Base-by-base conservation (phyloP, 305 asterid species). In the Fraxinus sp. region DNA sequence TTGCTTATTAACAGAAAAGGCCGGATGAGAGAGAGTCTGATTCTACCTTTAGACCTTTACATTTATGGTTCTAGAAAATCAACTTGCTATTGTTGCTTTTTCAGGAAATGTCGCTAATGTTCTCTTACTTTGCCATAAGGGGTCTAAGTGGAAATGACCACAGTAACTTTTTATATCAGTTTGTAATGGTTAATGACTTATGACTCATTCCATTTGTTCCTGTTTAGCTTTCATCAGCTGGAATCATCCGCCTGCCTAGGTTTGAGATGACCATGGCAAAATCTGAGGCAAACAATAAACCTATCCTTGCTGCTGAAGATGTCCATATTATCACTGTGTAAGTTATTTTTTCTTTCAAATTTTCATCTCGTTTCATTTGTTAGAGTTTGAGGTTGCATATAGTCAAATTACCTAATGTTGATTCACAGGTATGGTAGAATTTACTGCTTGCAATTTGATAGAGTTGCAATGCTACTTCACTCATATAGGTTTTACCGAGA, bases 371-470 rank as follows among this genome's bases (percentile, higher is more conserved):
- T 20, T 52, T 57, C 46, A 36, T 79, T 24, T 33, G 41, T 52
- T 80, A 14, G 77, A 68, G n/a, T 80, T 87, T 73, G 52, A 87
- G 77, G 59, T 80, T n/a, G 55, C 52, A 36, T 75, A 75, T 41
- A 78, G 64, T 85, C 77, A 46, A 76, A 77, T 77, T 85, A 57
- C 77, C 62, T 84, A 81, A 86, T 78, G 84, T 79, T 75, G 22
- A 86, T 87, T 83, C 83, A 74, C 97, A 96, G 98, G 89, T 96
- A 94, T 84, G 97, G 98, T 85, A 92, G 98, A 91, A 93, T 94
- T 88, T 96, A 94, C 88, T 96, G 98, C 92, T 88, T 96, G 88
- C 99, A 96, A 86, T 87, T 94, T 79, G 98, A 96, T 87, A 92
- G 93, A 87, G 91, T 92, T 83, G 96, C 95, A 16, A 96, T 91